Percentiles rank a stretch among this genome's conserved stretches.
phyloP scores from a whole-genome alignment of 805 yeast genomes.

The Spathaspora hagerdaliae region DNA sequence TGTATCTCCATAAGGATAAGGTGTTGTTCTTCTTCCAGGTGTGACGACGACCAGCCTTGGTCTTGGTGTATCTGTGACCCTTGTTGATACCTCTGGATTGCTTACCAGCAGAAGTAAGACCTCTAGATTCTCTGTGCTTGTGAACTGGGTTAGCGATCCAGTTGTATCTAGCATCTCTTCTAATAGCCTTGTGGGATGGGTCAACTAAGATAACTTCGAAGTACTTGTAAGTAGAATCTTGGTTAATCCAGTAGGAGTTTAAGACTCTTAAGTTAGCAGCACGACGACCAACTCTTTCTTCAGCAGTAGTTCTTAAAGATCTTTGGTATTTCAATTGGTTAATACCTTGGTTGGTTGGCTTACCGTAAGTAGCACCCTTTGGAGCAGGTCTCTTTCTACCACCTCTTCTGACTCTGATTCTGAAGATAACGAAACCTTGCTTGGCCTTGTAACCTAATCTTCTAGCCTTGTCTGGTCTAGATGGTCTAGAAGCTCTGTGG shows the following conservation, averaged over 20 bases:
- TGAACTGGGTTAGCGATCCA: slow-evolving; percentile 99
- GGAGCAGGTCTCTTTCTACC: slow-evolving; percentile 99
- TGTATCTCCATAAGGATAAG: slow-evolving; percentile 98
- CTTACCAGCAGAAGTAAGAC: slow-evolving; percentile 97
- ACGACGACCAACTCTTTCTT: slow-evolving; percentile 99
- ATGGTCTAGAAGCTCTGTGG: slow-evolving; percentile 98
- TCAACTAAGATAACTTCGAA: slow-evolving; percentile 96
- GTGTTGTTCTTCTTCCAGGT: slow-evolving; percentile 99
- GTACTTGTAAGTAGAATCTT: slow-evolving; percentile 99
- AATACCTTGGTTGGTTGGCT: slow-evolving; percentile 99
- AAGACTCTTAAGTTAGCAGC: slow-evolving; percentile 98
- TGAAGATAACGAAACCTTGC: slow-evolving; percentile 98
- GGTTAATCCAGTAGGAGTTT: slow-evolving; percentile 99
- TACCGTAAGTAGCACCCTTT: slow-evolving; percentile 99
- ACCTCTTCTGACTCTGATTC: slow-evolving; percentile 99
- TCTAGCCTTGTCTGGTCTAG: slow-evolving; percentile 99
- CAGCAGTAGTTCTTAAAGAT: slow-evolving; percentile 96
- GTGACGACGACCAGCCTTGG: slow-evolving; percentile 98
- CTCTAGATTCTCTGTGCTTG: slow-evolving; percentile 99
- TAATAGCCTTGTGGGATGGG: slow-evolving; percentile 97
- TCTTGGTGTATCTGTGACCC: slow-evolving; percentile 99
- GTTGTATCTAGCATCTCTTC: slow-evolving; percentile 98
- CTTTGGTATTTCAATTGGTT: slow-evolving; percentile 99
- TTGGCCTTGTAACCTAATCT: slow-evolving; percentile 99
- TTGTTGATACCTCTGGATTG: slow-evolving; percentile 99